These are phyloP conservation scores for Talaromyces sp. DNA, from an alignment of 2,329 filamentous ascomycete species.

Conservation along the genomic window DNA sequence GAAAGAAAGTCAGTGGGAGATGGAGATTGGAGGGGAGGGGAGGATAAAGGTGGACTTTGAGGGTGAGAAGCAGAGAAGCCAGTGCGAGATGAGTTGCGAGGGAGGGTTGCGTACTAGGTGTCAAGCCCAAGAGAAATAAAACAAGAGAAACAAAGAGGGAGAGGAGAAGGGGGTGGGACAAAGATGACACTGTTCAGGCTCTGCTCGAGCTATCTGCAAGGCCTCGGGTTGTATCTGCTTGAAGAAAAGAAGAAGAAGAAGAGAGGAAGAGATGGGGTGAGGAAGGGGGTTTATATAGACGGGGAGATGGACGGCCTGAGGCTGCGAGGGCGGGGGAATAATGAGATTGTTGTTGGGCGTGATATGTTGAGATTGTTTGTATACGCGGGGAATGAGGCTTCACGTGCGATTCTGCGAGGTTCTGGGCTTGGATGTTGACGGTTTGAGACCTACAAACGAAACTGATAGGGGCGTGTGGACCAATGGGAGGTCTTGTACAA, in stretches of 20 bases:
- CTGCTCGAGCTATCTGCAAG: background rate
- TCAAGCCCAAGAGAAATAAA: background rate
- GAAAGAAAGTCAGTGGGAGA: too few relatives aligned
- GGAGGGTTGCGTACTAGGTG: conserved; percentile 8
- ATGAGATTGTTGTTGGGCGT: too few relatives aligned
- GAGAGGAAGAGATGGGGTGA: background rate
- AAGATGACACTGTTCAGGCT: conserved; percentile 2
- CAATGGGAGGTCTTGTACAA: background rate
- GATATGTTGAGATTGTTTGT: background rate
- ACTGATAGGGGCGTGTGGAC: background rate
- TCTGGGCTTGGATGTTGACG: background rate
- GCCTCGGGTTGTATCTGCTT: conserved; percentile 6
- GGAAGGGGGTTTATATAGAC: conserved; percentile 9
- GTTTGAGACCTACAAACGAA: background rate
- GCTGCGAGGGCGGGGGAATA: background rate
- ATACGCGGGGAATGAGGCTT: background rate
- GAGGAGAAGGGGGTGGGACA: background rate
- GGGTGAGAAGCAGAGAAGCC: conserved; percentile 9
- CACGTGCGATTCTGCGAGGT: background rate
- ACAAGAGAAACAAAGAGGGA: background rate
- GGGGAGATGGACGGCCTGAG: background rate
- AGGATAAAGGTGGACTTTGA: conserved; percentile 11
- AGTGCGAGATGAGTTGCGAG: background rate
- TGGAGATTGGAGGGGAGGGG: background rate
- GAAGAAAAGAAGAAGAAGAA: background rate